A percentile compares a stretch with the other conserved stretches of the same genome.
Conservation (phyloP, 345 rosid species). For the Camelina sativa region DNA sequence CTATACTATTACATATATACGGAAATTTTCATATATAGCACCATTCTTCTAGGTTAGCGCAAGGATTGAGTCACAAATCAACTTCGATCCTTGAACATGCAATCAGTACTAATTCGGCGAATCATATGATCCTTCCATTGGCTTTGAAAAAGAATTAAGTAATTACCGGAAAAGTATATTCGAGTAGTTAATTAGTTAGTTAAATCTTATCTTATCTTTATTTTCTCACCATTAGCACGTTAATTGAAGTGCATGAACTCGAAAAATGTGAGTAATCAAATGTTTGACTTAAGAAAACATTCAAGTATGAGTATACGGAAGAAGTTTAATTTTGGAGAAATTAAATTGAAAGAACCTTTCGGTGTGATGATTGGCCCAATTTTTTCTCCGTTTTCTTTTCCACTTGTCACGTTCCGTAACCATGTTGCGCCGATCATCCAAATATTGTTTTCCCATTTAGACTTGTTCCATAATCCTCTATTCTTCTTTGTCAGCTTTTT, state of each 20-base stretch:
- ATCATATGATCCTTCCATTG: slow-evolving; percentile 24
- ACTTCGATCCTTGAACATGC: slow-evolving; percentile 29
- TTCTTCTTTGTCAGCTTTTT: background rate
- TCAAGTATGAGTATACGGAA: slow-evolving; percentile 31
- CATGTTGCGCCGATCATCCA: slow-evolving; percentile 30
- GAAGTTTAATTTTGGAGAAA: background rate
- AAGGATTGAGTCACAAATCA: slow-evolving; percentile 31
- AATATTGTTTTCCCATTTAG: slow-evolving; percentile 12
- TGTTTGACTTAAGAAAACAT: slow-evolving; percentile 27
- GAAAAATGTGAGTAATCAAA: slow-evolving; percentile 30
- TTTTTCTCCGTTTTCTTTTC: slow-evolving; percentile 21
- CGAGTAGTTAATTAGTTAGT: background rate
- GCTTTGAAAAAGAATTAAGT: slow-evolving; percentile 8
- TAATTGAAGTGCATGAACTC: slow-evolving; percentile 42
- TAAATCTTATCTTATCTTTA: background rate
- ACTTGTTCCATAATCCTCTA: slow-evolving; percentile 6
- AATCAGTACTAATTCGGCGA: slow-evolving; percentile 29
- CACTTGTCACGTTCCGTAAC: slow-evolving; percentile 40
- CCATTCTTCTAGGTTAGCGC: slow-evolving; percentile 12
- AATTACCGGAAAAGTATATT: background rate
- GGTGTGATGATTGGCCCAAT: slow-evolving; percentile 39
- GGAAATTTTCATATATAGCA: background rate
- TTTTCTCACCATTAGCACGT: slow-evolving; percentile 5
- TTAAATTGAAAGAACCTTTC: slow-evolving; percentile 23
- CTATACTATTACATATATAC: background rate